Percentiles rank a stretch among this genome's conserved stretches.
Evolutionary conservation across 495 filamentous ascomycete genomes (phyloP).

Genomic region (Penicillium coprophilum): DNA sequence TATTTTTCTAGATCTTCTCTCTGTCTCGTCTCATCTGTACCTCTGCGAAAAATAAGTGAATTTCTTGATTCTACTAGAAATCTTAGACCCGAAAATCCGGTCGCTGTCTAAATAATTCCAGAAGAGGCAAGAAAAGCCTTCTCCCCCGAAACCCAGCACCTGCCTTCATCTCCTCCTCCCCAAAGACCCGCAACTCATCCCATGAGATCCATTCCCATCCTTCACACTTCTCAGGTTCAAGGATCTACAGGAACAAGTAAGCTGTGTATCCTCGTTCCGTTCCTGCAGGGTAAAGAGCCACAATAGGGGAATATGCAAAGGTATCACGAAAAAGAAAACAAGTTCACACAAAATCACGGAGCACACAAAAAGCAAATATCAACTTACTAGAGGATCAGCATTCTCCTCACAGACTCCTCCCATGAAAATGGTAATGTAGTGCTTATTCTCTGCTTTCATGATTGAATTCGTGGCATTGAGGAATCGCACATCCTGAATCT

Average conservation of each 20-base stretch:
- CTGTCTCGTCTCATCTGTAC: too few relatives aligned
- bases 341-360: not conserved
- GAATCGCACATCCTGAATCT: slow-evolving; percentile 45
- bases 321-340: not conserved
- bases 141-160: slow-evolving; percentile 21
- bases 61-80: not conserved
- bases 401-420: slow-evolving; percentile 41
- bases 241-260: slow-evolving; percentile 15
- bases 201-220: slow-evolving; percentile 62
- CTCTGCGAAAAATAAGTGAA: too few relatives aligned
- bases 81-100: slow-evolving; percentile 23
- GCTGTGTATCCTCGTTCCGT: not conserved
- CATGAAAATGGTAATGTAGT: slow-evolving; percentile 69
- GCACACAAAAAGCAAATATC: not conserved
- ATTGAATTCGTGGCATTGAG: slow-evolving; percentile 60
- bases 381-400: slow-evolving; percentile 51
- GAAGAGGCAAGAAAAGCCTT: slow-evolving; percentile 56
- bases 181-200: slow-evolving; percentile 35
- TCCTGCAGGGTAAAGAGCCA: not conserved
- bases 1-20: not conserved
- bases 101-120: slow-evolving; percentile 52
- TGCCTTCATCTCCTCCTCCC: slow-evolving; percentile 9
- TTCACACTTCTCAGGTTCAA: slow-evolving; percentile 67
- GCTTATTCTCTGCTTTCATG: slow-evolving; percentile 52
- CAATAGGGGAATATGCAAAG: not conserved